These are phyloP conservation scores for Backusella macrospora DNA, from an alignment of 192 early-diverging fungal genomes.

Conservation along the genomic window DNA sequence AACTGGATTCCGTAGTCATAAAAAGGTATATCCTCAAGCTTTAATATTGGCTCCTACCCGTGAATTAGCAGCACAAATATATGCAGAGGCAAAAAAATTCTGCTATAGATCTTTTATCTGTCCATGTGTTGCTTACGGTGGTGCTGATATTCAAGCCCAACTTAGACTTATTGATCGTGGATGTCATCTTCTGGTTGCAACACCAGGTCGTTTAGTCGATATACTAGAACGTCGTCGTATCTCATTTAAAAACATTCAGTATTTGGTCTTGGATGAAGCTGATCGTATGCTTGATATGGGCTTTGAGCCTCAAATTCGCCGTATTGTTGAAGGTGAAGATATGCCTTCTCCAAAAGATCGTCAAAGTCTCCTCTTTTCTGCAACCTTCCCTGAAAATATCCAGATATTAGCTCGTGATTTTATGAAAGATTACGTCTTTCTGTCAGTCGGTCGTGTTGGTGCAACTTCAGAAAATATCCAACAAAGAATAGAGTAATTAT, in stretches of 20 bases:
- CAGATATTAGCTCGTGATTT: slow-evolving; percentile 92
- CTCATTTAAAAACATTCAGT: slow-evolving; percentile 91
- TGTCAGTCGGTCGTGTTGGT: slow-evolving; percentile 92
- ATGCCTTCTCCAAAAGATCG: slow-evolving; percentile 76
- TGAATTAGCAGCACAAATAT: slow-evolving; percentile 96
- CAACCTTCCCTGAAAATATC: slow-evolving; percentile 98
- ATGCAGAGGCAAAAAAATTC: slow-evolving; percentile 85
- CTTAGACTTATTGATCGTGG: slow-evolving; percentile 74
- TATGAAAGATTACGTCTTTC: slow-evolving; percentile 90
- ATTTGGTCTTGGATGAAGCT: slow-evolving; percentile 97
- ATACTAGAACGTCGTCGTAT: slow-evolving; percentile 86
- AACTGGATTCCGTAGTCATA: slow-evolving; percentile 21
- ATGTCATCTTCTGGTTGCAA: slow-evolving; percentile 94
- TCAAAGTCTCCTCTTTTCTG: slow-evolving; percentile 98
- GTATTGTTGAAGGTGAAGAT: slow-evolving; percentile 92
- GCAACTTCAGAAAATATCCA: slow-evolving; percentile 88
- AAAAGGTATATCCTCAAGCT: slow-evolving; percentile 77
- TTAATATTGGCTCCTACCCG: slow-evolving; percentile 97
- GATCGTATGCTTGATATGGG: slow-evolving; percentile 99
- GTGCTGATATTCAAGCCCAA: slow-evolving; percentile 88
- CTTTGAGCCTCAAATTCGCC: slow-evolving; percentile 97
- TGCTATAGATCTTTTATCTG: slow-evolving; percentile 86
- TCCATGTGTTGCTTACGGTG: slow-evolving; percentile 92
- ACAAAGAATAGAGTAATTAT: slow-evolving; percentile 76
- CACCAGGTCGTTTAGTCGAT: slow-evolving; percentile 96